Conservation (phyloP, 2,329 filamentous ascomycete genomes). For the Fusarium nurragi region DNA sequence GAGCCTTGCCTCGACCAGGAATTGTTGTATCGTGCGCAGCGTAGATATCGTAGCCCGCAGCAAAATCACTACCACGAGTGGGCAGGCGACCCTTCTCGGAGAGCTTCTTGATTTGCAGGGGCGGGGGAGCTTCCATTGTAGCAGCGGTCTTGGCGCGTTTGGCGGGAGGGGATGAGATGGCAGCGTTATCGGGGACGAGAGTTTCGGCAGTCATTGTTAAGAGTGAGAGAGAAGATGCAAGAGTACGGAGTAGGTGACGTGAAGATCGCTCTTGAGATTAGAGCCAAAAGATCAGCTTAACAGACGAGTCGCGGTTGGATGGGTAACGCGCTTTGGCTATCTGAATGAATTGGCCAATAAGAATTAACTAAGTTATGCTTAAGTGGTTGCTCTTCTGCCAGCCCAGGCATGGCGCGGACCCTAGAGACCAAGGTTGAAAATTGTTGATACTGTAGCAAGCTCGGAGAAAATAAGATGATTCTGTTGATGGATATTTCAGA, state of each 20-base stretch:
- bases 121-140: constrained; percentile 58
- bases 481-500: background rate
- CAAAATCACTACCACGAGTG: constrained; percentile 87
- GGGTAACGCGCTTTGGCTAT: constrained; percentile 30
- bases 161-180: constrained; percentile 75
- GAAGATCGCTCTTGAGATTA: background rate
- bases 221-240: constrained; percentile 16
- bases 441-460: background rate
- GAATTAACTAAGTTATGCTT: constrained; percentile 10
- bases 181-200: constrained; percentile 53
- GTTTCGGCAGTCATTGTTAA: constrained; percentile 39
- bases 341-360: constrained; percentile 45
- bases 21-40: constrained; percentile 78
- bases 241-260: constrained; percentile 34
- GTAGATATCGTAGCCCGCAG: constrained; percentile 95
- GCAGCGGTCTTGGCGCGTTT: constrained; percentile 78
- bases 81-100: constrained; percentile 81
- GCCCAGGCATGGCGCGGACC: background rate
- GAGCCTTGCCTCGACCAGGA: constrained; percentile 81
- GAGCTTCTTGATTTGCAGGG: constrained; percentile 88
- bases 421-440: background rate
- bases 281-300: constrained; percentile 37
- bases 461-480: background rate
- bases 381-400: constrained; percentile 38
- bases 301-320: constrained; percentile 46